phyloP scores from a whole-genome alignment of 225 moss, liverwort and hornwort genomes.

The Pleurozium schreberi region DNA sequence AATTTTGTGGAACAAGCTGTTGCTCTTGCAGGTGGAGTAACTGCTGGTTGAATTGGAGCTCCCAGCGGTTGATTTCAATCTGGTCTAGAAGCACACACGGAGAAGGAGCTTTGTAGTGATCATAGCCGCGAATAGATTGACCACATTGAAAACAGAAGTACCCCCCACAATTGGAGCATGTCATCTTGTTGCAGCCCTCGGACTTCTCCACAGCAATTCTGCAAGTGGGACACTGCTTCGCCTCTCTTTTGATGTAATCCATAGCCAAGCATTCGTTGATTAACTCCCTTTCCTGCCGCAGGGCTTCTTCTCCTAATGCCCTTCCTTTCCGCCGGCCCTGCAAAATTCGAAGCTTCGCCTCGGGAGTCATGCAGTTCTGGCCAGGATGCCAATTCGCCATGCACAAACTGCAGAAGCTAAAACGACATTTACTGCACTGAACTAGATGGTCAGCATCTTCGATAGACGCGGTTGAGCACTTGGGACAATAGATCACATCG shows the following conservation, averaged over 20 bases:
- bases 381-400: conserved; percentile 59
- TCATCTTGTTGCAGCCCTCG: conserved; percentile 86
- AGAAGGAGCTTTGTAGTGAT: conserved; percentile 25
- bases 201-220: conserved; percentile 63
- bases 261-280: conserved; percentile 58
- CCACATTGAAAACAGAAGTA: conserved; percentile 72
- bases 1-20: conserved; percentile 8
- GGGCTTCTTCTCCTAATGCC: conserved; percentile 30
- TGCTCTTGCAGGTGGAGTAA: conserved; percentile 10
- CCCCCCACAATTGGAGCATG: conserved; percentile 45
- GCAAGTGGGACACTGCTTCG: conserved; percentile 67
- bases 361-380: conserved; percentile 52
- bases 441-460: conserved; percentile 70
- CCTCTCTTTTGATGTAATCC: conserved; percentile 57
- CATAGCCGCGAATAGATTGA: conserved; percentile 35
- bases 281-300: conserved; percentile 39
- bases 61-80: conserved; percentile 41
- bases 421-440: conserved; percentile 59
- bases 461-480: conserved; percentile 49
- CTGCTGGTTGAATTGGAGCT: conserved; percentile 13
- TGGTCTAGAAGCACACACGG: conserved; percentile 31
- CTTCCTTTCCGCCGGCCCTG: conserved; percentile 43
- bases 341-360: conserved; percentile 42
- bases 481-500: conserved; percentile 70
- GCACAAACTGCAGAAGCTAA: conserved; percentile 72